Evolutionary conservation across 768 basidiomycete species (phyloP).

Genomic region (Polyporus arcularius): DNA sequence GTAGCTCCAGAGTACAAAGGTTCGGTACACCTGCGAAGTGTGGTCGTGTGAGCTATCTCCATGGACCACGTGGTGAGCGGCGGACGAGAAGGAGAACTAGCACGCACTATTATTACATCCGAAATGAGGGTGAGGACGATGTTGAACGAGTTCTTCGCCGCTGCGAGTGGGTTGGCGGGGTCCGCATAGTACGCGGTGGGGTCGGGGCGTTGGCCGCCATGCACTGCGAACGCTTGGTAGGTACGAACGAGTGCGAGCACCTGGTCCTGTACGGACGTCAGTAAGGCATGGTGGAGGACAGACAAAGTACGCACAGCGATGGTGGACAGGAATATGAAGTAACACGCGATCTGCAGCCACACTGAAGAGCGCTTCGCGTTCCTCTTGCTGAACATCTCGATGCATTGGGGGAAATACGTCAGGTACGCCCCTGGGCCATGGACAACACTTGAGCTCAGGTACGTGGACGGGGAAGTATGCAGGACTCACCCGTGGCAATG

Average conservation of each 20-base stretch:
- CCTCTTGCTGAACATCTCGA: background rate
- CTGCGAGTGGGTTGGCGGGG: constrained; percentile 3
- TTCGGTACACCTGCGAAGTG: constrained; percentile 7
- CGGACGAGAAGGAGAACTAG: too few species aligned
- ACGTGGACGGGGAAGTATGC: background rate
- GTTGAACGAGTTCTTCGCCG: constrained; percentile 9
- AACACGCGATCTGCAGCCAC: constrained; percentile 3
- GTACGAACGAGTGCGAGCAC: constrained; percentile 3
- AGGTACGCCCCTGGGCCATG: constrained; percentile 3
- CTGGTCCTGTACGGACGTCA: background rate
- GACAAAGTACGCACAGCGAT: background rate
- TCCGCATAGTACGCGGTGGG: constrained; percentile 4
- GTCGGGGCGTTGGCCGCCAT: constrained; percentile 1
- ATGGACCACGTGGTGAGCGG: too few species aligned
- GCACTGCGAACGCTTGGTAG: constrained; percentile 2
- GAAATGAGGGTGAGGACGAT: constrained; percentile 10
- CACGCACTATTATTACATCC: constrained; percentile 7
- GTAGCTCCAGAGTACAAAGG: constrained; percentile 6
- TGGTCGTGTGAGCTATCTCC: too few species aligned
- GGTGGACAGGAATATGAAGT: constrained; percentile 1
- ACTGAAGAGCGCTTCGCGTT: background rate
- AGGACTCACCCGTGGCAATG: constrained; percentile 4
- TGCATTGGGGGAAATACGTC: constrained; percentile 1
- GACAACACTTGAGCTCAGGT: background rate
- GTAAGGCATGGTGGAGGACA: background rate